Base-by-base conservation (phyloP, 495 filamentous ascomycete species). In the Cercophora newfieldiana region DNA sequence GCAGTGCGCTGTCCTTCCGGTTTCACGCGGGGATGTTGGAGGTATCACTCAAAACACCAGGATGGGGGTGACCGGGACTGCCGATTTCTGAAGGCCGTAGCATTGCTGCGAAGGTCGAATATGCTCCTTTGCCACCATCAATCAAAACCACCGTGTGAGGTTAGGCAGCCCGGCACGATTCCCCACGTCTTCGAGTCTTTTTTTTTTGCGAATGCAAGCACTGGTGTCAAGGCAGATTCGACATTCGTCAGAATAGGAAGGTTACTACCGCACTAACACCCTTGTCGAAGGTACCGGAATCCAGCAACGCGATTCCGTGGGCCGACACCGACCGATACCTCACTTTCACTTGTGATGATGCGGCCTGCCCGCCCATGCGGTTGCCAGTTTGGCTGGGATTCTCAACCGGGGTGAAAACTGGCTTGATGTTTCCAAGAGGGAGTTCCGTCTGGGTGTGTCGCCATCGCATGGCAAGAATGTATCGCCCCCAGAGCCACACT, bases 131-230 rank as follows among this genome's bases (percentile, higher is more conserved):
- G 8, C 57, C 57, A 60, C 24, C 33, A 53, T 14, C 24, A 7
- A 26, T 22, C 50, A 22, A 53, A 26, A 24, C 33, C n/a, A n/a
- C n/a, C 33, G 57, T 60, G 24, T 47, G 57, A 48, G n/a, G 44
- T 60, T 60, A 60, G 57, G 57, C 57, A 33, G 7, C n/a, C 57
- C 57, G 57, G 57, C 57, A 37, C 57, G 57, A 24, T 30, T 60
- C 31, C 33, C 57, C 57, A 60, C 28, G 50, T 51, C 57, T 60
- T 18, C 28, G 22, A 25, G 16, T 8, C 30, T 47, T 31, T 29
- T 25, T 26, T 47, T 31, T 29, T 25, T 26, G 12, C 37, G 37
- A 16, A 44, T 44, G 37, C 33, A 19, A 60, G 16, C n/a, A n/a
- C n/a, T n/a, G n/a, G 30, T 60, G 57, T 60, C 55, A 58, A 30